A percentile compares a stretch with the other conserved stretches of the same genome.
Conservation (phyloP, 2,329 filamentous ascomycete genomes). For the Alternaria dauci region DNA sequence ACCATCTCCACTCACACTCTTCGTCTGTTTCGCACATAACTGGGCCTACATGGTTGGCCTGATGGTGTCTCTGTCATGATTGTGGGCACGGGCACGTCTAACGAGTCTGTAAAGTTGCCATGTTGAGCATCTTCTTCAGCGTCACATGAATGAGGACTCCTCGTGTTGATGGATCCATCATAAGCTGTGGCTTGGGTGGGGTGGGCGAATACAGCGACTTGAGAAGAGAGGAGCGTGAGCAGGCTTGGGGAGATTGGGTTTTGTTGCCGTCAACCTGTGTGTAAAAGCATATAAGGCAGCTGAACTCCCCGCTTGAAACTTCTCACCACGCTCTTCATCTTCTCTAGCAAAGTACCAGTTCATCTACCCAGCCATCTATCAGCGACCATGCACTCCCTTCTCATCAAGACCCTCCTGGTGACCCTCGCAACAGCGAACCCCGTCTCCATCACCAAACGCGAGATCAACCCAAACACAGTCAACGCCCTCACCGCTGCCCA, state of each 20-base stretch:
- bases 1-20: not conserved
- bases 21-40: not conserved
- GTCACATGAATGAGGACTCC: not conserved
- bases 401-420: conserved; percentile 16
- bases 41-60: not conserved
- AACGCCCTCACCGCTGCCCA: conserved; percentile 25
- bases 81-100: not conserved
- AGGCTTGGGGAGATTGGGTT: not conserved
- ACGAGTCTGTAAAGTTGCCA: not conserved
- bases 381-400: conserved; percentile 17
- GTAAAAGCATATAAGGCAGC: not conserved
- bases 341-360: not conserved
- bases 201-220: not conserved
- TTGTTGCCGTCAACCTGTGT: not conserved
- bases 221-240: not conserved
- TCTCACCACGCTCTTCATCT: not conserved
- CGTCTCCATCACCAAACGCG: conserved; percentile 14
- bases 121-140: not conserved
- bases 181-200: not conserved
- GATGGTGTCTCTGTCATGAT: not conserved
- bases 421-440: conserved; percentile 20
- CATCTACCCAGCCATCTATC: not conserved
- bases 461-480: conserved; percentile 26
- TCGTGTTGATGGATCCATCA: not conserved
- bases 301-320: not conserved